A percentile compares a stretch with the other conserved stretches of the same genome.
phyloP scores from a whole-genome alignment of 2,329 filamentous ascomycete species.

The Trichophyton schoenleinii region DNA sequence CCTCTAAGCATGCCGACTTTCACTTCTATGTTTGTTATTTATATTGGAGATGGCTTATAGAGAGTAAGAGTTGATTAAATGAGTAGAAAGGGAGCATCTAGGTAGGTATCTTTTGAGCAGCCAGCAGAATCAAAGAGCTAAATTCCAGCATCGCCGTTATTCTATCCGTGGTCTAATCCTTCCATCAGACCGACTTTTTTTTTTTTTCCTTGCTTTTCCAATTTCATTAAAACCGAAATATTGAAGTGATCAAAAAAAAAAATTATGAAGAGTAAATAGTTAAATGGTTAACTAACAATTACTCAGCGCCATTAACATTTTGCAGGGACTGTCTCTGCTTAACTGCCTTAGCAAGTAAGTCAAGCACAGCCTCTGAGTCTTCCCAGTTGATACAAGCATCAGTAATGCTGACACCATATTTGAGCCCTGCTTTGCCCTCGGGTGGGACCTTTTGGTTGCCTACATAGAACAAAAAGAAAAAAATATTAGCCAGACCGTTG shows the following conservation, averaged over 20 bases:
- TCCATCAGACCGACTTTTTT: neutral
- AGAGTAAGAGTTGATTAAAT: too few relatives aligned
- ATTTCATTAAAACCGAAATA: too few relatives aligned
- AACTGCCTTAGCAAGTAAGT: conserved; percentile 66
- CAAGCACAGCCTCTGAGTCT: conserved; percentile 69
- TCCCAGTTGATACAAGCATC: conserved; percentile 95
- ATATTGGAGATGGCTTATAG: too few relatives aligned
- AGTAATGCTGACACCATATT: conserved; percentile 87
- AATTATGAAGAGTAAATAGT: too few relatives aligned
- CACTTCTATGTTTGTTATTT: too few relatives aligned
- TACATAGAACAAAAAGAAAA: neutral
- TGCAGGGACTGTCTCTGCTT: conserved; percentile 50
- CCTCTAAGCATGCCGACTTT: too few relatives aligned
- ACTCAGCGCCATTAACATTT: neutral
- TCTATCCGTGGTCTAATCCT: neutral
- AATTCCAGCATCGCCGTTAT: neutral
- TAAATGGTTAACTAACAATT: neutral
- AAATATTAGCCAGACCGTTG: neutral
- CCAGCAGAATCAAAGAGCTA: neutral
- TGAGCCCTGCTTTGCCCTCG: conserved; percentile 64
- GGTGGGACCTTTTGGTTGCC: conserved; percentile 70
- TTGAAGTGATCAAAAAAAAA: neutral
- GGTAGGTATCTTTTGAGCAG: neutral
- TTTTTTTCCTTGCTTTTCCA: neutral
- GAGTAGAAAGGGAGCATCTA: neutral